A percentile compares a stretch with the other conserved stretches of the same genome.
Evolutionary conservation across 305 asterid genomes (phyloP).

Genomic region (Plantago lanceolata): DNA sequence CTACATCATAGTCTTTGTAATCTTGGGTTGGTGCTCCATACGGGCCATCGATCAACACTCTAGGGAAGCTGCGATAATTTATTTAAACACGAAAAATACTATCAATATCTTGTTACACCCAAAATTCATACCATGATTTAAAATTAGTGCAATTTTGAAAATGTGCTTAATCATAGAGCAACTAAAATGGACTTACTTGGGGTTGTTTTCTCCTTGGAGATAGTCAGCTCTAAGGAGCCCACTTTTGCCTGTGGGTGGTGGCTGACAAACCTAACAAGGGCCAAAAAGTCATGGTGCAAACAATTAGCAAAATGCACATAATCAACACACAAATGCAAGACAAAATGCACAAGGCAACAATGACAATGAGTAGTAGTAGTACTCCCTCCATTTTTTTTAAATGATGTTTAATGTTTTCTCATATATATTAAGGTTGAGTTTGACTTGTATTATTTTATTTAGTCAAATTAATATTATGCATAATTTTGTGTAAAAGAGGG

Average conservation of each 20-base stretch:
- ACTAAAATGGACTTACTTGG: conserved; percentile 46
- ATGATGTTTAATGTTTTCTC: too few species aligned
- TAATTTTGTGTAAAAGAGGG: too few species aligned
- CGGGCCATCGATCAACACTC: conserved; percentile 56
- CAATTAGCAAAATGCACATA: conserved; percentile 7
- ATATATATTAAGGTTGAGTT: too few species aligned
- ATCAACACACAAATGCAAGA: background rate
- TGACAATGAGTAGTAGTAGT: too few species aligned
- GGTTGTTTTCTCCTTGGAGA: conserved; percentile 56
- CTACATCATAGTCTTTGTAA: conserved; percentile 43
- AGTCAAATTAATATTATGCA: too few species aligned
- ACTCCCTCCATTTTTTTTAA: too few species aligned
- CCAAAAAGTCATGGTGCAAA: conserved; percentile 20
- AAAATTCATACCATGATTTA: background rate
- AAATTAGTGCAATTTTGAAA: background rate
- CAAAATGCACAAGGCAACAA: background rate
- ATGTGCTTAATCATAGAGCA: background rate
- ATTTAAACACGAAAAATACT: background rate
- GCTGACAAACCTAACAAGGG: conserved; percentile 62
- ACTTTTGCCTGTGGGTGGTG: conserved; percentile 67
- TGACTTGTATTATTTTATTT: too few species aligned
- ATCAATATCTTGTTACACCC: background rate
- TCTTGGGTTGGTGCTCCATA: conserved; percentile 74
- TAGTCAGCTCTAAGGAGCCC: conserved; percentile 65
- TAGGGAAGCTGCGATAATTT: conserved; percentile 41